These are phyloP conservation scores for Blastocystis hominis DNA, from an alignment of 352 stramenopile species.

Conservation along the genomic window DNA sequence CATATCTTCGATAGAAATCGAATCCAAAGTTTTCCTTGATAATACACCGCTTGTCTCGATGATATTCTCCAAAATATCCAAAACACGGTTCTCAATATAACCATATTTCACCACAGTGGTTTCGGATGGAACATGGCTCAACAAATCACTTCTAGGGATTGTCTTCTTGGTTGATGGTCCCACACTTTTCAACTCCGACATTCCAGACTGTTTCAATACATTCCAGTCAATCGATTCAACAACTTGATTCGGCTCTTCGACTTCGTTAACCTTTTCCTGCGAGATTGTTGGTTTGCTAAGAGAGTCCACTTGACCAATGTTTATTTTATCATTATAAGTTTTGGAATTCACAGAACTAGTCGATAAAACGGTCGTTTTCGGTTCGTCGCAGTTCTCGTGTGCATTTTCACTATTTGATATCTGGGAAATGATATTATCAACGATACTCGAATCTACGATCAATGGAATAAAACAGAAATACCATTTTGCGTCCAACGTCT, in stretches of 20 bases:
- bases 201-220: background rate
- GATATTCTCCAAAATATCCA: constrained; percentile 6
- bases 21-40: background rate
- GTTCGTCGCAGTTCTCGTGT: background rate
- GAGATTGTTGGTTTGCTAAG: background rate
- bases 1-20: background rate
- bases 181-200: background rate
- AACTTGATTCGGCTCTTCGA: background rate
- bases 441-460: background rate
- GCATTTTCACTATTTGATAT: background rate
- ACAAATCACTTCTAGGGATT: background rate
- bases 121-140: constrained; percentile 1
- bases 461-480: background rate
- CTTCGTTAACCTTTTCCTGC: background rate
- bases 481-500: background rate
- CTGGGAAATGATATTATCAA: background rate
- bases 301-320: background rate
- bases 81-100: constrained; percentile 8
- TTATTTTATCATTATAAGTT: too few relatives aligned
- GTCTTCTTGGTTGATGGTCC: background rate
- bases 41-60: constrained; percentile 4
- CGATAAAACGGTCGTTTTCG: background rate
- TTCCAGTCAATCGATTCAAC: background rate
- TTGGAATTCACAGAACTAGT: background rate
- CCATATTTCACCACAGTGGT: constrained; percentile 28